Evolutionary conservation across 352 stramenopile species (phyloP), one percentile per base, ranked within the genome.

Genomic region (Globisporangium nunn): DNA sequence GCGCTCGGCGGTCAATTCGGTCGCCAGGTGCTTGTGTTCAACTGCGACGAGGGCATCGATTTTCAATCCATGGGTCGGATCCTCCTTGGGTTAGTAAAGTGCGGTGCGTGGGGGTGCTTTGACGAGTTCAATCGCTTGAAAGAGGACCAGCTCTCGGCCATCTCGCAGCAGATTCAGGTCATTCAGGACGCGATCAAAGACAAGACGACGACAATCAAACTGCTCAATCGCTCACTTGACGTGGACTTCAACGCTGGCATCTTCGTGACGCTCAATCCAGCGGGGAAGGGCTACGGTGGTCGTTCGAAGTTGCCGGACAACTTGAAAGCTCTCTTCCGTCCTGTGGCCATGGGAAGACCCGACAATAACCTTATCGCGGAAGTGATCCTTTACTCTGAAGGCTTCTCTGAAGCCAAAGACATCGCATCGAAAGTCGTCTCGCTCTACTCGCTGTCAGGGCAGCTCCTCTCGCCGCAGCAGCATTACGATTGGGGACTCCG

Each of bases 121-220:
- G 93, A 98, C 45, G 93, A 98, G 61, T 98, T 98, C 57, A 98
- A 98, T 67, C 87, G 94, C 1, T 71, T 98, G 2, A 97, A 98
- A 56, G 87, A 96, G 43, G 92, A 98, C 41, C 85, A 98, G 64
- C 75, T 98, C 17, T 97, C 87, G 1, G 93, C 90, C 6, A 93
- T 98, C 59, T 96, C 85, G 0, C 90, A 97, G 71, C 94, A 98
- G 69, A 97, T 98, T 57, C 90, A 98, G 58, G 68, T 97, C 17
- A 98, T 98, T 54, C 88, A 98, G 67, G 87, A 96, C 57, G 92
- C 91, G 0, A 96, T 98, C 54, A 98, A 97, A 62, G 84, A 91
- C 30, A 71, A 81, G 44, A 71, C 70, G 35, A 61, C 56, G 6
- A 79, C 59, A 0, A 87, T 98, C 48, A 71, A 83, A 33, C 64